Percentiles rank a stretch among this genome's conserved stretches.
Conservation (phyloP, 345 rosid genomes). For the Syzygium aromaticum region DNA sequence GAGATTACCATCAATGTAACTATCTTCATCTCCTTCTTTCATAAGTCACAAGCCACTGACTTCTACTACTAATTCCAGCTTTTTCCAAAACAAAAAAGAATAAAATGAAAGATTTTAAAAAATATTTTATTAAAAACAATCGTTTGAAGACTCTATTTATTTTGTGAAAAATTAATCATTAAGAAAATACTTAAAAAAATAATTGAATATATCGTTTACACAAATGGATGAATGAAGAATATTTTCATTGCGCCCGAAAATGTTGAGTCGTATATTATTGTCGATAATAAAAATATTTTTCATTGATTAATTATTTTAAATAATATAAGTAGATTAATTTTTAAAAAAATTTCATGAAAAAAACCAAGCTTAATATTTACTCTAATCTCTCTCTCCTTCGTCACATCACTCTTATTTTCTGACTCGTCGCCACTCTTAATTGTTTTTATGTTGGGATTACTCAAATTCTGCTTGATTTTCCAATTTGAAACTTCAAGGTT, state of each 20-base stretch:
- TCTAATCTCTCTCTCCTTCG: not conserved
- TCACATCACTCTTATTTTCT: not conserved
- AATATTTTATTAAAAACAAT: no score
- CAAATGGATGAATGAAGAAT: no score
- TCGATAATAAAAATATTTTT: not conserved
- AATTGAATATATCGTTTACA: no score
- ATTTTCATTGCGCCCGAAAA: no score
- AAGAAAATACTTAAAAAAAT: no score
- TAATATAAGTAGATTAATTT: no score
- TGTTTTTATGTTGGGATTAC: not conserved
- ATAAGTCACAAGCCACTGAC: not conserved
- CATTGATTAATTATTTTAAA: no score
- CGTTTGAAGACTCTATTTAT: no score
- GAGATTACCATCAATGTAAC: rapidly evolving
- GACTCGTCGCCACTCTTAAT: not conserved
- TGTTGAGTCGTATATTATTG: no score
- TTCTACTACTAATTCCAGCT: not conserved
- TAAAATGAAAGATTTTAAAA: no score
- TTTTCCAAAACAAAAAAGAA: not conserved
- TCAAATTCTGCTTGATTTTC: not conserved
- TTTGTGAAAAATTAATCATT: no score
- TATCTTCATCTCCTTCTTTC: not conserved
- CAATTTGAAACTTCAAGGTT: not conserved
- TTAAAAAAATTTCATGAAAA: no score
- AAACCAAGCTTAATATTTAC: not conserved